Conservation (phyloP, 2,329 filamentous ascomycete genomes). For the Diaporthe sp. region DNA sequence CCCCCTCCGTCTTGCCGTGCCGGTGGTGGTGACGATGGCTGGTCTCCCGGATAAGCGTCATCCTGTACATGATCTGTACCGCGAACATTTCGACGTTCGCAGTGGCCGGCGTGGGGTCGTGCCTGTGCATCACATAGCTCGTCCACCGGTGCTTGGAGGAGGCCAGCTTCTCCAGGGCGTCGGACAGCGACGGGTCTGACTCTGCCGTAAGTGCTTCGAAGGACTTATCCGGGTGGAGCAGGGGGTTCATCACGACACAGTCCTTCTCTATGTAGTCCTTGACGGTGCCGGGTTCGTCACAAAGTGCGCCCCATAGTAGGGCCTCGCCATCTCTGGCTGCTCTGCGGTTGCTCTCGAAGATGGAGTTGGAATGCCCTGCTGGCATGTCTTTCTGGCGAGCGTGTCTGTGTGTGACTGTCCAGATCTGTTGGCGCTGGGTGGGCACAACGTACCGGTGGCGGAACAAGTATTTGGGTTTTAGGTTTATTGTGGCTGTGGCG, state of each 20-base stretch:
- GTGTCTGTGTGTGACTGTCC: neutral
- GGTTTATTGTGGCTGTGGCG: too few relatives aligned
- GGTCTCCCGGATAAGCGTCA: conserved; percentile 32
- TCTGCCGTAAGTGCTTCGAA: conserved; percentile 30
- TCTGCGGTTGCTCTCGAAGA: conserved; percentile 31
- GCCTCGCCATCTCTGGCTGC: conserved; percentile 36
- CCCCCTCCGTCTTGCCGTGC: neutral
- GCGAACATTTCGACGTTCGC: conserved; percentile 38
- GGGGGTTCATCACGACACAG: conserved; percentile 38
- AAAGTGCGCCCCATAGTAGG: conserved; percentile 33
- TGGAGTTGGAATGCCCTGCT: conserved; percentile 39
- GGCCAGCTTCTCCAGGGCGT: conserved; percentile 35
- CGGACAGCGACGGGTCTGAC: conserved; percentile 25
- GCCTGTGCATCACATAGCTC: conserved; percentile 35
- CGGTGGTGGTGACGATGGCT: neutral
- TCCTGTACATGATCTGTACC: conserved; percentile 39
- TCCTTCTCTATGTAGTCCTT: conserved; percentile 32
- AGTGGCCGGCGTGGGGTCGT: conserved; percentile 31
- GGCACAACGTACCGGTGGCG: neutral
- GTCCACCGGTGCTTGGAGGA: conserved; percentile 29
- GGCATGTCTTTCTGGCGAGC: conserved; percentile 29
- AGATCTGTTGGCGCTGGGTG: neutral
- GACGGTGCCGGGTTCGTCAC: conserved; percentile 12
- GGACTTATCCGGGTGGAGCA: conserved; percentile 35
- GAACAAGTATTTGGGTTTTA: neutral